Evolutionary conservation across 768 basidiomycete genomes (phyloP), one percentile per base, ranked within the genome.

Genomic region (Trametes cinnabarina): DNA sequence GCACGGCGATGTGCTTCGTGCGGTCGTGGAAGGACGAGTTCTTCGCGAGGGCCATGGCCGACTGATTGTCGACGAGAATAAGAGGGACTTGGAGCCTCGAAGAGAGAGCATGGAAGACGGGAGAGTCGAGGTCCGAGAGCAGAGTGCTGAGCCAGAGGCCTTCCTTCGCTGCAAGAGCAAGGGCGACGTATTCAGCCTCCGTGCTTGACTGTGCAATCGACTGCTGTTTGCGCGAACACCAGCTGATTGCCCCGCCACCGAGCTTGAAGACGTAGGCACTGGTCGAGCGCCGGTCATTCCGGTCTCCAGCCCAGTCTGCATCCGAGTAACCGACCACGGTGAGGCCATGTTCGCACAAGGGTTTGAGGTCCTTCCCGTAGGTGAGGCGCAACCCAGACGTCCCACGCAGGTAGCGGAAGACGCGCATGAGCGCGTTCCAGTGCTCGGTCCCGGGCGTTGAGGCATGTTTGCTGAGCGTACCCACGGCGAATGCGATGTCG

Each of bases 171-270:
- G 72, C 65, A 43, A 74, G 68, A 7, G 71, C 67, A 0, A 66
- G 51, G 34, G 17, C 50, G 22, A 51, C 40, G 35, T 51, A 51
- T 58, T 79, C n/a, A n/a, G n/a, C n/a, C n/a, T n/a, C n/a, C n/a
- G n/a, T n/a, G n/a, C n/a, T n/a, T n/a, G n/a, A n/a, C 75, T 3
- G 74, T 69, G 75, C 68, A 1, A 76, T 68, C 1, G 66, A 64
- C 14, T 58, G 57, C 55, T 82, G 81, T 47, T 73, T 70, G 42
- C 71, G 67, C 12, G 72, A 67, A 9, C 58, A 60, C 76, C 76
- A 78, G 1, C 64, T 63, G 26, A 78, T 63, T 2, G 65, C 60
- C 0, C 67, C 68, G 0, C 69, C 65, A 43, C 63, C 66, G 20
- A 71, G 40, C n/a, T 66, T 57, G 50, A 66, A 72, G 7, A 61